Conservation (phyloP, 129 eudicot genomes). For the Lactuca sativa region DNA sequence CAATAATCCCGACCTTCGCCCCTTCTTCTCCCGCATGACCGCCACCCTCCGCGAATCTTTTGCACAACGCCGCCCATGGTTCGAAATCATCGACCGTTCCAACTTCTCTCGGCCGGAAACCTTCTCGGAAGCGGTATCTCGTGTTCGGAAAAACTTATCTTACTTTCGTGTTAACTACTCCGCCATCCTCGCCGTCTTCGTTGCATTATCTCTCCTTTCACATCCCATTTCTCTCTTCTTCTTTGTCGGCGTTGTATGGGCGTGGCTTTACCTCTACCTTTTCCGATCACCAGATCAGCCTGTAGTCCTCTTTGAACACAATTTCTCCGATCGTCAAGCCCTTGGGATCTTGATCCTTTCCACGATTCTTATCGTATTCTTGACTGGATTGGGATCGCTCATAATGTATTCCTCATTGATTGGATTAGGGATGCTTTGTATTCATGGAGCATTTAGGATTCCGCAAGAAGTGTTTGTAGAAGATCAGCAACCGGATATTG, state of each 20-base stretch:
- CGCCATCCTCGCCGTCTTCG: conserved; percentile 39
- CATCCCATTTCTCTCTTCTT: conserved; percentile 69
- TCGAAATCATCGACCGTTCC: conserved; percentile 65
- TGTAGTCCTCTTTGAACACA: conserved; percentile 42
- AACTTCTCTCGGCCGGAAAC: conserved; percentile 65
- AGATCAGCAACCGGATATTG: conserved; percentile 33
- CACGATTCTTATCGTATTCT: conserved; percentile 43
- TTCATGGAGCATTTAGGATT: conserved; percentile 66
- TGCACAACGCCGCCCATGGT: conserved; percentile 76
- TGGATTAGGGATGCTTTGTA: conserved; percentile 47
- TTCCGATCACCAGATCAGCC: conserved; percentile 80
- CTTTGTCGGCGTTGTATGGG: conserved; percentile 48
- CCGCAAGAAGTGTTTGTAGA: conserved; percentile 79
- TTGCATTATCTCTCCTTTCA: conserved; percentile 55
- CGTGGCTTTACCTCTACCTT: conserved; percentile 74
- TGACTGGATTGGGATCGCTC: conserved; percentile 66
- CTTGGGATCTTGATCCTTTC: conserved; percentile 48
- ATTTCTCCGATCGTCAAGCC: conserved; percentile 55
- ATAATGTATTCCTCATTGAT: conserved; percentile 54
- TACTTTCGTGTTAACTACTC: conserved; percentile 74
- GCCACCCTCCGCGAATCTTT: conserved; percentile 40
- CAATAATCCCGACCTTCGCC: conserved; percentile 47
- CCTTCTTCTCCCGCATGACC: conserved; percentile 41
- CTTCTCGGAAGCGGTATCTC: conserved; percentile 56
- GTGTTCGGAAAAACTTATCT: conserved; percentile 57